These are phyloP conservation scores for Trypanosoma lewisi DNA, from an alignment of 208 protist species.

Conservation along the genomic window DNA sequence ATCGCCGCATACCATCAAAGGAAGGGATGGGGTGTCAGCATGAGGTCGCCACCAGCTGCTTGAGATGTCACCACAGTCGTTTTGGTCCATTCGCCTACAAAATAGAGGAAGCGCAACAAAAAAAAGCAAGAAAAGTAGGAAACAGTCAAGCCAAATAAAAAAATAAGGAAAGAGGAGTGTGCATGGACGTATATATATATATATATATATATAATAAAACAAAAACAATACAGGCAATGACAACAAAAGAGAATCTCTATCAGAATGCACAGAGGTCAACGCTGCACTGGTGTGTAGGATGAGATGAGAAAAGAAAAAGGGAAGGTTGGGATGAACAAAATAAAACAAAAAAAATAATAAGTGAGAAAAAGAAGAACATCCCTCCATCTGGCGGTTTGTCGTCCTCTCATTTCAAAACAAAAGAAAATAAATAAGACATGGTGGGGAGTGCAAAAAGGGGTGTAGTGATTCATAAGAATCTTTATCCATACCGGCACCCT, in stretches of 20 bases:
- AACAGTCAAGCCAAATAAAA: neutral
- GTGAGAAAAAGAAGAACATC: neutral
- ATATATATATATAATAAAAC: too few relatives aligned
- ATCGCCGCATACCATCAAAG: slow-evolving; percentile 1
- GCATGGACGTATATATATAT: too few relatives aligned
- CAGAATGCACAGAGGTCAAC: neutral
- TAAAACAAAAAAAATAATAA: neutral
- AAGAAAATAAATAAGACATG: neutral
- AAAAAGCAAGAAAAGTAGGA: slow-evolving; percentile 1
- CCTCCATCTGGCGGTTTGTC: neutral
- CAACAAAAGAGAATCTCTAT: neutral
- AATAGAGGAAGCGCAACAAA: slow-evolving; percentile 6
- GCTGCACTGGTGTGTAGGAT: too few relatives aligned
- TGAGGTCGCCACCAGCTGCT: slow-evolving; percentile 22
- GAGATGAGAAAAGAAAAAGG: neutral
- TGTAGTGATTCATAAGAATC: neutral
- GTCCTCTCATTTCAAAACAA: neutral
- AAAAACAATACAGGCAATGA: neutral
- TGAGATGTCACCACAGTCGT: neutral
- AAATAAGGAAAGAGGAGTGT: too few relatives aligned
- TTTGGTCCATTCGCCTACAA: neutral
- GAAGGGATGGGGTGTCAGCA: neutral
- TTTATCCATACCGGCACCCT: too few relatives aligned
- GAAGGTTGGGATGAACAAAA: neutral
- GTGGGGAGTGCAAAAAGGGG: neutral